Conservation (phyloP, 2,329 filamentous ascomycete genomes). For the Ophiobolus disseminans region DNA sequence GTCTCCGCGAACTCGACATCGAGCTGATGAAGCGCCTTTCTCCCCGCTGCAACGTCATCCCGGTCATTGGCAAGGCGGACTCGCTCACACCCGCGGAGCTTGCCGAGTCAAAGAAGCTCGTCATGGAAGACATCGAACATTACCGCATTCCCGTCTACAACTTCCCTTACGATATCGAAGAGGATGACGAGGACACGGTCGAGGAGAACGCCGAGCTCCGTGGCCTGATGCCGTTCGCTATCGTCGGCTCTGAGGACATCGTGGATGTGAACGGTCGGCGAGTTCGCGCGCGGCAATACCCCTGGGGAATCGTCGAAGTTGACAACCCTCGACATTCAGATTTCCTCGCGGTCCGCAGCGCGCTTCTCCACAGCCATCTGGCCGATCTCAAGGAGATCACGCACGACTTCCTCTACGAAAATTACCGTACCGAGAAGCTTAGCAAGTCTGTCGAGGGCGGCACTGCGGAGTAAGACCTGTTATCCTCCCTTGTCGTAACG, state of each 20-base stretch:
- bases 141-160: conserved; percentile 99
- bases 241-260: conserved; percentile 95
- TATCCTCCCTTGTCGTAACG: neutral
- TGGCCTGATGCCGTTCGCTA: conserved; percentile 98
- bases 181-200: conserved; percentile 98
- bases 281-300: conserved; percentile 95
- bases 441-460: conserved; percentile 98
- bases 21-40: conserved; percentile 99
- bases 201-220: conserved; percentile 98
- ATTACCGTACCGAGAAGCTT: conserved; percentile 99
- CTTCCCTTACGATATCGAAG: conserved; percentile 99
- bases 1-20: conserved; percentile 97
- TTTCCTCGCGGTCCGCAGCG: conserved; percentile 95
- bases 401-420: conserved; percentile 99
- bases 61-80: conserved; percentile 97
- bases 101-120: conserved; percentile 98
- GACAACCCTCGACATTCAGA: conserved; percentile 99
- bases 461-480: conserved; percentile 77
- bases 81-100: conserved; percentile 95
- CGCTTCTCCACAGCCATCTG: conserved; percentile 95
- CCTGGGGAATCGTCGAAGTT: conserved; percentile 98
- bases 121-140: conserved; percentile 99
- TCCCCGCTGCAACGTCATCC: conserved; percentile 97
- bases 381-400: conserved; percentile 99
- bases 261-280: conserved; percentile 92